Percentiles rank a stretch among this genome's conserved stretches.
Conservation (phyloP, 2,329 filamentous ascomycete genomes). For the Fusarium acutatum region DNA sequence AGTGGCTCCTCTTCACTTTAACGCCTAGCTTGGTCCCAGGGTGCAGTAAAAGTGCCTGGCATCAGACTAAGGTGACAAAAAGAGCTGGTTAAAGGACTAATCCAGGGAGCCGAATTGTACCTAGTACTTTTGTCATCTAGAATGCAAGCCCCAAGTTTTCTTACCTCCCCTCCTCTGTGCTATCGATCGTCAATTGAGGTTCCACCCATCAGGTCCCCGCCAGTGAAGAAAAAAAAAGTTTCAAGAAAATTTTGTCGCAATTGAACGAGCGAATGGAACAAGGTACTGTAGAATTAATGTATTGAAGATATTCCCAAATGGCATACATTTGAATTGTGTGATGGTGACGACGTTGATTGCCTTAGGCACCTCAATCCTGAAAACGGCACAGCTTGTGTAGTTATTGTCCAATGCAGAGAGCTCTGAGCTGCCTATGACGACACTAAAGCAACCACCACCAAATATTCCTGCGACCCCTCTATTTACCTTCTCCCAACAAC, state of each 20-base stretch:
- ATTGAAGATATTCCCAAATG: not conserved
- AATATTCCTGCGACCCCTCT: constrained; percentile 11
- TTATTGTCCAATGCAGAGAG: constrained; percentile 16
- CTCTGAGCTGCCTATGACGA: constrained; percentile 23
- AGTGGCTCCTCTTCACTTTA: not conserved
- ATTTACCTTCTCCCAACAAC: constrained; percentile 11
- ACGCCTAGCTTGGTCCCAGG: accelerated
- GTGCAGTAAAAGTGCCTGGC: not conserved
- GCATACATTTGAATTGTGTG: not conserved
- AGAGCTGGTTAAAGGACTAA: too few species aligned
- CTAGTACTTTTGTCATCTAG: accelerated
- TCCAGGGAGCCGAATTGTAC: too few species aligned
- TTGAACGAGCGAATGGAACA: not conserved
- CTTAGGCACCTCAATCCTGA: constrained; percentile 4
- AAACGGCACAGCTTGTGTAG: constrained; percentile 1
- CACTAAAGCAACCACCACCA: constrained; percentile 9
- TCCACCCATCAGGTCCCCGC: not conserved
- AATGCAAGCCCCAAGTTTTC: not conserved
- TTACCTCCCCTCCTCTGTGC: not conserved
- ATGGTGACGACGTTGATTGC: constrained; percentile 20
- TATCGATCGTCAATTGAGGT: not conserved
- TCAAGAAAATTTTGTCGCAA: not conserved
- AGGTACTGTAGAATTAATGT: not conserved
- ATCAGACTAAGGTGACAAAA: accelerated
- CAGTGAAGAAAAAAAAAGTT: not conserved